Conservation (phyloP, 2,329 filamentous ascomycete genomes). For the Claviceps sp. region DNA sequence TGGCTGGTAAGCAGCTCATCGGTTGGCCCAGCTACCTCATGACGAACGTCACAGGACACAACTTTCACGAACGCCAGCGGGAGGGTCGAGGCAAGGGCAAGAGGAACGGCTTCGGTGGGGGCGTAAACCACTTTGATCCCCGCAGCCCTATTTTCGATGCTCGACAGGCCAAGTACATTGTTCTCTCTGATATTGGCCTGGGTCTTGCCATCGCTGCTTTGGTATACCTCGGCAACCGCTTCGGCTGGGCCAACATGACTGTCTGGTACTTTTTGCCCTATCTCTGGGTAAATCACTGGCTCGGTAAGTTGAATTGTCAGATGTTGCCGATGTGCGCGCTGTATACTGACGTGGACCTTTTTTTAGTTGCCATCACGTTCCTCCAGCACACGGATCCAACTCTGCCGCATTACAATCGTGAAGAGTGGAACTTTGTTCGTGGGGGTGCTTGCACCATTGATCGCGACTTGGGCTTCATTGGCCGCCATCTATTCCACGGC, state of each 20-base stretch:
- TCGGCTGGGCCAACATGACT: constrained; percentile 72
- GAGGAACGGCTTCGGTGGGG: constrained; percentile 62
- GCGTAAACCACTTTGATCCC: constrained; percentile 93
- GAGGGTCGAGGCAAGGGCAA: constrained; percentile 93
- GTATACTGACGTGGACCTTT: neutral
- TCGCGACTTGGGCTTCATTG: constrained; percentile 93
- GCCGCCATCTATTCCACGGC: constrained; percentile 78
- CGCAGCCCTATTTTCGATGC: constrained; percentile 80
- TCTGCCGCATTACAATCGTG: constrained; percentile 79
- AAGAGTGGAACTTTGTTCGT: constrained; percentile 84
- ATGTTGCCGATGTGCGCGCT: neutral
- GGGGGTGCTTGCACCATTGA: constrained; percentile 93
- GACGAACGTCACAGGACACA: constrained; percentile 90
- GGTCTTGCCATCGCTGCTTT: constrained; percentile 48
- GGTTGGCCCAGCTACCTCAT: constrained; percentile 91
- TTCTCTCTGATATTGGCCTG: constrained; percentile 75
- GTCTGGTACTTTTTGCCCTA: constrained; percentile 96
- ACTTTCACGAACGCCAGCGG: constrained; percentile 78
- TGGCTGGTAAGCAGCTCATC: constrained; percentile 73
- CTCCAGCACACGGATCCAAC: constrained; percentile 93
- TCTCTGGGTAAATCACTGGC: constrained; percentile 98
- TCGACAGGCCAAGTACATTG: constrained; percentile 77
- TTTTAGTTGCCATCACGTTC: constrained; percentile 93
- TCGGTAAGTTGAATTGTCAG: constrained; percentile 49
- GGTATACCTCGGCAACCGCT: constrained; percentile 58